Base-by-base conservation (phyloP, 148 eudicot species). In the Limonium bicolor region DNA sequence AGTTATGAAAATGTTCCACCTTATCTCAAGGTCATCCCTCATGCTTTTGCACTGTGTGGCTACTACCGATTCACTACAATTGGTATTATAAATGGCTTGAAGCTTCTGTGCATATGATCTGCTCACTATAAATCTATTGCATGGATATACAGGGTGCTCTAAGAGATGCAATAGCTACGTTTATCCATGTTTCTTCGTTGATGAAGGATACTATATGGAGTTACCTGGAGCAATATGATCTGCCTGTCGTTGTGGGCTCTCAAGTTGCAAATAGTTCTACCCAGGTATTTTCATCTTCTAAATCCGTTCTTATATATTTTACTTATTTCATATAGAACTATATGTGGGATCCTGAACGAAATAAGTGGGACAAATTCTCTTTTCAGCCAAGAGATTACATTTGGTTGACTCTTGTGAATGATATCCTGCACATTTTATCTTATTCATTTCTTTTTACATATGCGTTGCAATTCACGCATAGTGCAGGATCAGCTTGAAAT, bases 1-100 rank as follows among this genome's bases (percentile, higher is more conserved):
- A 63, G 99, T 58, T 90, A 75, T 60, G 99, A 90, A 59, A 90
- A 90, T 55, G 99, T 90, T 64, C 95, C 95, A 54, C 88, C 95
- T 46, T 75, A 78, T 73, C 74, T 90, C 47, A 90, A 90, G 95
- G 99, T 90, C 38, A 29, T 38, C 44, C 34, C 16, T 5, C 28
- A 36, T 22, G n/a, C n/a, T n/a, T n/a, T n/a, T n/a, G n/a, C n/a
- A n/a, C n/a, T n/a, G n/a, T n/a, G n/a, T n/a, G n/a, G n/a, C n/a
- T n/a, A n/a, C 16, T 12, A 14, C 33, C 36, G 36, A 32, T 45
- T 21, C 39, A 4, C 46, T 27, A 26, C 26, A 10, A 20, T 17
- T 27, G 25, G 35, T 18, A 26, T 46, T 28, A n/a, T n/a, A n/a
- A n/a, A n/a, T n/a, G n/a, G n/a, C n/a, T n/a, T n/a, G 24, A 2